phyloP scores from a whole-genome alignment of 257 asterid species.

The Capsicum pubescens region DNA sequence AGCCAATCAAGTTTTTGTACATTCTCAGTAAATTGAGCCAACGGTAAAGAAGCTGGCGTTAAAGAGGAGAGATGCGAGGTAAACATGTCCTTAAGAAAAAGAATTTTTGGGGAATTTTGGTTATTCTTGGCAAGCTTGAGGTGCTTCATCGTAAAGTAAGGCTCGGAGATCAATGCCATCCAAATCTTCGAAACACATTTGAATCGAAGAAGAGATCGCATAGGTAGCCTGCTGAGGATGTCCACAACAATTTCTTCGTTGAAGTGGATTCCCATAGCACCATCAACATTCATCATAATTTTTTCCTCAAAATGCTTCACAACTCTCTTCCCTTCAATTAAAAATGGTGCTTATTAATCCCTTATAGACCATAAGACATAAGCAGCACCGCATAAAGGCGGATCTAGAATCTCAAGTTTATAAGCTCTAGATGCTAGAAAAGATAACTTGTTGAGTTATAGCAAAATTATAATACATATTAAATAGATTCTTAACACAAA shows the following conservation, averaged over 20 bases:
- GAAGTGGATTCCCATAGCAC: not conserved
- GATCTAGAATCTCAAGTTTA: not conserved
- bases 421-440: not conserved
- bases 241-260: slow-evolving; percentile 27
- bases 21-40: not conserved
- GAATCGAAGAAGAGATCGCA: slow-evolving; percentile 36
- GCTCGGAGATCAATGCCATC: not conserved
- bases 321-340: not conserved
- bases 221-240: slow-evolving; percentile 31
- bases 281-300: not conserved
- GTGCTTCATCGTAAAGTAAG: not conserved
- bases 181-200: slow-evolving; percentile 27
- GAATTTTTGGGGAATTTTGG: not conserved
- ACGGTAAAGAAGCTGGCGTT: not conserved
- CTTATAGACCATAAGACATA: too few relatives aligned
- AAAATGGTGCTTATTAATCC: not conserved
- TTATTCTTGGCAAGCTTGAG: not conserved
- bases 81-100: not conserved
- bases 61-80: not conserved
- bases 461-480: too few relatives aligned
- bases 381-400: not conserved
- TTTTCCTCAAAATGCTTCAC: not conserved
- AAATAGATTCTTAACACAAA: too few relatives aligned
- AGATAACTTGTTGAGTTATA: not conserved
- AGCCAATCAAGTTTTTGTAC: not conserved